A percentile compares a stretch with the other conserved stretches of the same genome.
These are phyloP conservation scores for Cryphonectria carpinicola DNA, from an alignment of 2,329 filamentous ascomycete genomes.

Conservation along the genomic window DNA sequence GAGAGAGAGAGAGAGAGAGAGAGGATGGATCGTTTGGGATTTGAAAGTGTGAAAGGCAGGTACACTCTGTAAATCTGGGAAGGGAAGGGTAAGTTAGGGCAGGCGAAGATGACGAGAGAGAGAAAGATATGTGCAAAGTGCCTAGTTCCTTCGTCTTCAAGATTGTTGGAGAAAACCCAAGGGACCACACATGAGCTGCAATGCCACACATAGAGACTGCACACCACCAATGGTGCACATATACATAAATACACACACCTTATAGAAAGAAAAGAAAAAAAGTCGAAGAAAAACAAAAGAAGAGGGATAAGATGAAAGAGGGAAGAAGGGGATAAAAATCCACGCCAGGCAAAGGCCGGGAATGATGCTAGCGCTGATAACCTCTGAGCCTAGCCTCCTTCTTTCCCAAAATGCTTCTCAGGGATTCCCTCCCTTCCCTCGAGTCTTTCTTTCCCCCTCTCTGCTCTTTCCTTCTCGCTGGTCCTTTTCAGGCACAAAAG, in stretches of 20 bases:
- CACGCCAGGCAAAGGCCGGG: constrained; percentile 1
- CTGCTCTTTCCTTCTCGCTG: not conserved
- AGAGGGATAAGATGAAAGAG: not conserved
- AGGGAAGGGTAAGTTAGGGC: not conserved
- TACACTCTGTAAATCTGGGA: not conserved
- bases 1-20: not conserved
- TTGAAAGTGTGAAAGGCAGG: not conserved
- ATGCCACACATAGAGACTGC: not conserved
- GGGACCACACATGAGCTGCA: not conserved
- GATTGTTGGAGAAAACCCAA: not conserved
- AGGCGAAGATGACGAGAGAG: not conserved
- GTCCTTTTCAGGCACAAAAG: not conserved
- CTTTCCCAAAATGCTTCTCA: not conserved
- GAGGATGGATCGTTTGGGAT: not conserved
- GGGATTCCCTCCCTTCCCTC: not conserved
- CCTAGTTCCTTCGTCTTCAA: not conserved
- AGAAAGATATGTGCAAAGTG: not conserved
- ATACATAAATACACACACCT: not conserved
- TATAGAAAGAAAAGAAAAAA: not conserved
- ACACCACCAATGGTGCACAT: not conserved
- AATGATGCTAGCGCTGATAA: constrained; percentile 10
- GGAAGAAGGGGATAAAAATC: not conserved
- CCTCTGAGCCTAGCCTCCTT: not conserved
- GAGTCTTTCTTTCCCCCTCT: not conserved
- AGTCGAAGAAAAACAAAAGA: not conserved